Conservation (phyloP, 768 basidiomycete genomes). For the Lyophyllum semitale region DNA sequence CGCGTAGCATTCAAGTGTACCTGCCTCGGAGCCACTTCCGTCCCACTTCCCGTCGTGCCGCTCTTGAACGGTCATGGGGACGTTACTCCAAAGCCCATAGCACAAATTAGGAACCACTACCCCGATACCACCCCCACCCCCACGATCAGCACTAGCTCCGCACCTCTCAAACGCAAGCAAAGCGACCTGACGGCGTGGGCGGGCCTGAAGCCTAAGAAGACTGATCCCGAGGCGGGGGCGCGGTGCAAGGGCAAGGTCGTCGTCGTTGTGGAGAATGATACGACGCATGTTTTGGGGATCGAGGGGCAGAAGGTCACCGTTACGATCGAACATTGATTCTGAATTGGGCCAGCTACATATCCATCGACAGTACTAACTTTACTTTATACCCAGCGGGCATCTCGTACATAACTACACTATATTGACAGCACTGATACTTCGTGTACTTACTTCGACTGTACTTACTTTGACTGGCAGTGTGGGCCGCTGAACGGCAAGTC, state of each 20-base stretch:
- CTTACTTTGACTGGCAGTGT: too few relatives aligned
- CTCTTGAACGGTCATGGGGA: too few relatives aligned
- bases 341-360: too few relatives aligned
- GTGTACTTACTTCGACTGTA: too few relatives aligned
- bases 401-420: too few relatives aligned
- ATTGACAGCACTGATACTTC: too few relatives aligned
- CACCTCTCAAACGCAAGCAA: background rate
- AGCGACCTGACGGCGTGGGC: background rate
- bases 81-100: too few relatives aligned
- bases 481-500: too few relatives aligned
- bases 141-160: background rate
- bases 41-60: background rate
- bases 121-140: background rate
- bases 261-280: conserved; percentile 23
- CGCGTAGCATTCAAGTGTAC: conserved; percentile 1
- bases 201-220: background rate
- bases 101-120: background rate
- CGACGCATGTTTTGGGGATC: conserved; percentile 26
- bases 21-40: background rate
- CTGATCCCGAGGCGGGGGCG: background rate
- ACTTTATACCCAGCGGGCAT: too few relatives aligned
- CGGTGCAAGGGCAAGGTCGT: conserved; percentile 24
- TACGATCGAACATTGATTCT: conserved; percentile 21
- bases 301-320: conserved; percentile 29
- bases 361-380: too few relatives aligned